These are phyloP conservation scores for Lactarius sp. DNA, from an alignment of 768 basidiomycete species.

Conservation along the genomic window DNA sequence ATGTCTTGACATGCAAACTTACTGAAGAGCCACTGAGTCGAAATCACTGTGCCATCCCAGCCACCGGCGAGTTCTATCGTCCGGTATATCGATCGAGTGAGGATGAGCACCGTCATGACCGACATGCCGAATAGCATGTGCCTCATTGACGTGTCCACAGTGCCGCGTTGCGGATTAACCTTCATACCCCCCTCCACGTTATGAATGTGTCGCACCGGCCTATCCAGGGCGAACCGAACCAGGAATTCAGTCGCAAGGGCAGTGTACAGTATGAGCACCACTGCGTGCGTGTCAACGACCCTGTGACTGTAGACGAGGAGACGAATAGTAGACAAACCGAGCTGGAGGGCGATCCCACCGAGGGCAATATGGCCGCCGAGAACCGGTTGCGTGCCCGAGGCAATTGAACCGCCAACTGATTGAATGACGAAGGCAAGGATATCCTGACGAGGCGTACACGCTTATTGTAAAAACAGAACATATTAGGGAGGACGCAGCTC, in stretches of 20 bases:
- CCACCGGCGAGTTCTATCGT: constrained; percentile 18
- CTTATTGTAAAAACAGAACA: not conserved
- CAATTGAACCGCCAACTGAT: constrained; percentile 30
- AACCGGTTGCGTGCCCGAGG: constrained; percentile 19
- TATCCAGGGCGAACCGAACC: constrained; percentile 1
- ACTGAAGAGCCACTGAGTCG: constrained; percentile 3
- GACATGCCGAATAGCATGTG: not conserved
- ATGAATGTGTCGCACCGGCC: not conserved
- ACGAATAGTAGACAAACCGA: not conserved
- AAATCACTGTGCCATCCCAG: too few relatives aligned
- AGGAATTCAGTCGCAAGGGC: constrained; percentile 10
- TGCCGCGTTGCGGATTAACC: not conserved
- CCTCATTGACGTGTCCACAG: not conserved
- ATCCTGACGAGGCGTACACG: not conserved
- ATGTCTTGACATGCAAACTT: not conserved
- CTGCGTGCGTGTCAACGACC: not conserved
- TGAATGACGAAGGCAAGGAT: constrained; percentile 30
- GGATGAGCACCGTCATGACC: not conserved
- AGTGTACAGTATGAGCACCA: not conserved
- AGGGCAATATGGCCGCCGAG: not conserved
- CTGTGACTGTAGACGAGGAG: not conserved
- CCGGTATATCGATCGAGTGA: constrained; percentile 16
- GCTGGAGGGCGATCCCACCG: constrained; percentile 22
- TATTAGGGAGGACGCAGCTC: not conserved
- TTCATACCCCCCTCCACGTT: not conserved